phyloP scores from a whole-genome alignment of 306 rosid species.

The Begonia fuchsioides region DNA sequence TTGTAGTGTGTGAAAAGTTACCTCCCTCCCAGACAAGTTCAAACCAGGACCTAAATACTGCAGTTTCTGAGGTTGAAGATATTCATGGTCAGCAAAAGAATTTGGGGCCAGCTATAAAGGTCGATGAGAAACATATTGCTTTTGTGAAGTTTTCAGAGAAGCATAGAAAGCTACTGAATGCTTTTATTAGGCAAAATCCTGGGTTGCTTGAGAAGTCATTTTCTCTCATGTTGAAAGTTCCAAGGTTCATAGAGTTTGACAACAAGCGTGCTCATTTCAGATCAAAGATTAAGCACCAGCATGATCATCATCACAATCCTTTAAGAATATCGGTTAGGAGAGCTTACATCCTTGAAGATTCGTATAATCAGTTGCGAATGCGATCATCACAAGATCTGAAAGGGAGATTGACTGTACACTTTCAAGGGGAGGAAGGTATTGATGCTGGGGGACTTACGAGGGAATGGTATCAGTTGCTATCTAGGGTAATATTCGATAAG shows the following conservation, averaged over 20 bases:
- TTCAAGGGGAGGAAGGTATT: conserved; percentile 99
- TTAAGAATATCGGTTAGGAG: conserved; percentile 88
- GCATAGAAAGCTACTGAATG: conserved; percentile 82
- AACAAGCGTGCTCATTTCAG: conserved; percentile 90
- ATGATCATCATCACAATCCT: conserved; percentile 89
- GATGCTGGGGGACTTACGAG: conserved; percentile 98
- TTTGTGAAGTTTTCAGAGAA: conserved; percentile 86
- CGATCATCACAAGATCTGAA: conserved; percentile 71
- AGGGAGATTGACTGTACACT: conserved; percentile 93
- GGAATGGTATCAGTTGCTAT: conserved; percentile 91
- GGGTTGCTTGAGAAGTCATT: conserved; percentile 90
- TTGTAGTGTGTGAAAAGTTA: conserved; percentile 87
- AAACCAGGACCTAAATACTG: conserved; percentile 40
- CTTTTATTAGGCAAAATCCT: conserved; percentile 91
- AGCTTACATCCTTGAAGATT: conserved; percentile 91
- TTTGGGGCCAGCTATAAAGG: conserved; percentile 34
- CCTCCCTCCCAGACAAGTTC: conserved; percentile 72
- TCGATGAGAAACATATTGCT: conserved; percentile 68
- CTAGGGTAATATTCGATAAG: conserved; percentile 91
- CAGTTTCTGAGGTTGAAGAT: conserved; percentile 60
- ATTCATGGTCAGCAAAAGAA: conserved; percentile 45
- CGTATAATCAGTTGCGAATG: conserved; percentile 93
- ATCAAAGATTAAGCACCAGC: conserved; percentile 89
- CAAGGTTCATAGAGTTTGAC: conserved; percentile 85
- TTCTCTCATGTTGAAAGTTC: conserved; percentile 81